Evolutionary conservation across 2,329 filamentous ascomycete species (phyloP), one percentile per base, ranked within the genome.

Genomic region (Tolypocladium cylindrosporum): DNA sequence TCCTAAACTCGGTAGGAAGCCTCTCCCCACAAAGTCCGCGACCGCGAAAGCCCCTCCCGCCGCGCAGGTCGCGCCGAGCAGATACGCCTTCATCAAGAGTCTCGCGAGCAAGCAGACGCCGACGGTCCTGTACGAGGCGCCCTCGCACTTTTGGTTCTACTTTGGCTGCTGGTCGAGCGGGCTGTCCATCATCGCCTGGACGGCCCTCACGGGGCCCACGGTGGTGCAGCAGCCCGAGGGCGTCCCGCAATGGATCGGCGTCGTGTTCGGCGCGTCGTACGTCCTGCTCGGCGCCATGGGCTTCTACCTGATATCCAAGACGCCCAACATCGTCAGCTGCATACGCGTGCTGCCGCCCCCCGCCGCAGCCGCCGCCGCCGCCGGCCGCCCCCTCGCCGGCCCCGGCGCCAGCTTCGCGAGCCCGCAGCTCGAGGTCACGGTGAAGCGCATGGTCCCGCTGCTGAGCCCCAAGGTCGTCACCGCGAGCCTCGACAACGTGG

Each of bases 61-160:
- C 16, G 31, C 48, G 48, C 48, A 51, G 48, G 60, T 60, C 58
- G 61, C 65, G 10, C 66, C 63, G 43, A 71, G 64, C 57, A 64
- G 64, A 66, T 77, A 74, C 64, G 76, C 72, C 57, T 84, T 79
- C 71, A 77, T 78, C 65, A 78, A 79, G 60, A 79, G 77, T 59
- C 77, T 90, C 42, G 80, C 82, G 16, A 74, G 75, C 59, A 81
- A 82, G 61, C 66, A 77, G n/a, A 72, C 76, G 1, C 77, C 81
- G 6, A 84, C 86, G 9, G 71, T 81, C 3, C 75, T 90, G 50
- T 90, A 88, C 74, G 77, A 86, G 65, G 80, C 81, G 1, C 83
- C 84, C 16, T 84, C 84, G 1, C 85, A 89, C 65, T 80, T 80
- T 58, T 77, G 79, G 71, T 87, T 85, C 69, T 78, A 87, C 61